Base-by-base conservation (phyloP, 177 flowering plant species). In the Vitis hybrid region DNA sequence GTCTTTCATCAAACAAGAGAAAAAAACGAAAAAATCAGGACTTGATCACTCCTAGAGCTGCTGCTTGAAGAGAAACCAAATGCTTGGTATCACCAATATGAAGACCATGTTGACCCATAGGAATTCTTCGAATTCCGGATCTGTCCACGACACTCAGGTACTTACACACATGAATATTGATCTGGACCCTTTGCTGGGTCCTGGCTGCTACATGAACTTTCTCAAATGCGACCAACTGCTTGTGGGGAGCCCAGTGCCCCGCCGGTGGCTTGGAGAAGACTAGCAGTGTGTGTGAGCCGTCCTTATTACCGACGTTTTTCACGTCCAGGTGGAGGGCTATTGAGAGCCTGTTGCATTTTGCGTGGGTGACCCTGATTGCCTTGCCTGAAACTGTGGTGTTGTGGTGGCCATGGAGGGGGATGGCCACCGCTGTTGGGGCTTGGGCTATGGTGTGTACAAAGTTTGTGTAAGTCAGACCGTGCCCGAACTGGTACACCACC, bases 401-500 rank as follows among this genome's bases (percentile, higher is more conserved):
- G 26, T 65, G 83, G 71, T 68, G 81, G 51, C 97, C 97, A 58
- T 63, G 67, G 5, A 92, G 74, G 0, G 88, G 87, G 39, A 92
- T 80, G 1, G 85, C 19, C 23, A 94, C 64, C 13, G 76, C n/a
- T 0, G 75, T 61, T 2, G 94, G 91, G 2, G 93, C 88, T 14
- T 64, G 51, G 51, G 83, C 83, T 3, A 88, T 61, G 70, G 79
- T 74, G 78, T 88, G 85, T 1, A 66, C 72, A 52, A 91, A 91
- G 13, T 51, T 72, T 6, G 91, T 79, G 84, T 95, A 95, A 79
- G 88, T 89, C 74, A 89, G 8, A 2, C 99, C 99, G 62, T 91
- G 81, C 1, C 98, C 98, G 59, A 93, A 95, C 18, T 88, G 90
- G 80, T 89, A 95, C 65, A 95, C 96, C 1, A 86, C 90, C 2